Conservation (phyloP, 2,329 filamentous ascomycete genomes). For the Tympanopsis confertula region DNA sequence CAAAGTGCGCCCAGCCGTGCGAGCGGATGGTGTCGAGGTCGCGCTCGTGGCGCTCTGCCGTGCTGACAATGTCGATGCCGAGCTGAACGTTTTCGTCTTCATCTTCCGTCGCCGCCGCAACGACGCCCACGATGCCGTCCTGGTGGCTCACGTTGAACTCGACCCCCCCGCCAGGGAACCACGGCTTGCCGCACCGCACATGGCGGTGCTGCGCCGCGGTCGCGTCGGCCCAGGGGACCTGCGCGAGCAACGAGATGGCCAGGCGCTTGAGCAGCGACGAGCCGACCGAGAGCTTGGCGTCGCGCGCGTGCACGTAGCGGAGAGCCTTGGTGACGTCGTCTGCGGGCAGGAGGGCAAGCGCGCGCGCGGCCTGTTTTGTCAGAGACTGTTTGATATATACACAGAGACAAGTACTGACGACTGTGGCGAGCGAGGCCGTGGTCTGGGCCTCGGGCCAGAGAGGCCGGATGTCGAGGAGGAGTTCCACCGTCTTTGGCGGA, state of each 20-base stretch:
- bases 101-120: constrained; percentile 30
- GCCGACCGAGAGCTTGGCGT: constrained; percentile 64
- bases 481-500: constrained; percentile 37
- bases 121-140: constrained; percentile 60
- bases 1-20: constrained; percentile 54
- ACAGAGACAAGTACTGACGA: constrained; percentile 20
- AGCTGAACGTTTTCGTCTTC: constrained; percentile 32
- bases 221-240: constrained; percentile 49
- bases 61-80: constrained; percentile 68
- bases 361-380: constrained; percentile 34
- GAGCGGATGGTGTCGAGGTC: constrained; percentile 42
- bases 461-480: constrained; percentile 47
- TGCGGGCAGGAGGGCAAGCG: constrained; percentile 36
- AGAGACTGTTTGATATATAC: constrained; percentile 2
- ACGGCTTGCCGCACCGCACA: constrained; percentile 35
- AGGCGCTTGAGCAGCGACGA: constrained; percentile 66
- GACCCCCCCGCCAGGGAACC: constrained; percentile 27
- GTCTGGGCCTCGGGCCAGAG: constrained; percentile 41
- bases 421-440: constrained; percentile 32
- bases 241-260: constrained; percentile 45
- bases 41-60: constrained; percentile 53
- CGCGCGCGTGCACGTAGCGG: constrained; percentile 53
- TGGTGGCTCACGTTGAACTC: constrained; percentile 72
- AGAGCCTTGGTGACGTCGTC: constrained; percentile 46
- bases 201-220: constrained; percentile 36